Base-by-base conservation (phyloP, 768 basidiomycete species). In the Leccinum barrowsii region DNA sequence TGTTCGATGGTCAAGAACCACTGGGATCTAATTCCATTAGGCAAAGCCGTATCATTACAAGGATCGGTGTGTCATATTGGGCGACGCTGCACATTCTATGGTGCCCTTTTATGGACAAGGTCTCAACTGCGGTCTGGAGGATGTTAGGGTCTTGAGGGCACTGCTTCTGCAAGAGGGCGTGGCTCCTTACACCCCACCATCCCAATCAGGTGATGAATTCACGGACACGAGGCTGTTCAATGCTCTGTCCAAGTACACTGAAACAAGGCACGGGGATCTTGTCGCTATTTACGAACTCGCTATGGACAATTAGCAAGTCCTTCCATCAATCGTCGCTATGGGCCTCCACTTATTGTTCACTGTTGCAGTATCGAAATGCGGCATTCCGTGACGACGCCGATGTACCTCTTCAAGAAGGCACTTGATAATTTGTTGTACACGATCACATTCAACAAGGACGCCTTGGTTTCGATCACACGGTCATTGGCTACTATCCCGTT, bases 61-160 rank as follows among this genome's bases (percentile, higher is more conserved):
- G 75, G 92, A 93, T 76, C 82, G 90, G 65, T 92, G 80, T 61
- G 81, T 98, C 40, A 82, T 98, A 56, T 75, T 99, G 52, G 96
- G 96, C 56, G 96, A 99, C 74, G 89, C 96, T 42, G 92, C 94
- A 11, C 96, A 99, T 74, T 90, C 93, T 46, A 98, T 98, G 94
- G 94, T 95, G n/a, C 95, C 96, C 61, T 95, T 94, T 77, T 94
- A 90, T 71, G 91, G 96, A 46, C 96, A 99, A 80, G 96, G 96
- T 44, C 82, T 98, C 65, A 99, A 99, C 70, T 97, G 95, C 70
- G 96, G 96, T 15, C 82, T 99, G 54, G 96, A 99, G 76, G 96
- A 99, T 73, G 94, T 98, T 65, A 85, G 97, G 64, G 84, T 98
- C 54, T 81, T 99, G 63, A 83, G 86, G 59, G 80, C 84, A 30